phyloP scores from a whole-genome alignment of 2,329 filamentous ascomycete genomes.

The Aspergillus sclerotialis region DNA sequence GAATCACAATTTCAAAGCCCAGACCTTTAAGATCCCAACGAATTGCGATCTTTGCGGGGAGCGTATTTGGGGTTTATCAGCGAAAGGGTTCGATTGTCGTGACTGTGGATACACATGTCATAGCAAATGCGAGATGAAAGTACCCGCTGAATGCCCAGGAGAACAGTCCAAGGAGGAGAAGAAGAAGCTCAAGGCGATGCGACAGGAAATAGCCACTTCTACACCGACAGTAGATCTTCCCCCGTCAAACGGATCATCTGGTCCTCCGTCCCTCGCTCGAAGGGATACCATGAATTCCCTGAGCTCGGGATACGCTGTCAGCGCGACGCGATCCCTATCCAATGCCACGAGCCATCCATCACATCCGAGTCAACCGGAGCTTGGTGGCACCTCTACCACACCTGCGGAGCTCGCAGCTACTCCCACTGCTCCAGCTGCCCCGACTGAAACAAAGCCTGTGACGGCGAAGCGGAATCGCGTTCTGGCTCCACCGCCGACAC shows the following conservation, averaged over 20 bases:
- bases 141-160: slow-evolving; percentile 89
- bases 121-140: slow-evolving; percentile 98
- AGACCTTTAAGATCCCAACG: slow-evolving; percentile 98
- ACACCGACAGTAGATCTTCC: slow-evolving; percentile 31
- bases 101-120: slow-evolving; percentile 98
- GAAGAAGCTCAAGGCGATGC: slow-evolving; percentile 83
- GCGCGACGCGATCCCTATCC: slow-evolving; percentile 68
- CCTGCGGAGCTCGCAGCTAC: slow-evolving; percentile 38
- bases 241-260: slow-evolving; percentile 38
- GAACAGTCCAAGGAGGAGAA: slow-evolving; percentile 90
- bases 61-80: slow-evolving; percentile 91
- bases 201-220: slow-evolving; percentile 70
- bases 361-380: slow-evolving; percentile 29
- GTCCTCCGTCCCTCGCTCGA: slow-evolving; percentile 63
- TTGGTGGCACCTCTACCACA: too few relatives aligned
- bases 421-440: slow-evolving; percentile 12
- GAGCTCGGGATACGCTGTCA: slow-evolving; percentile 79
- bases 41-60: slow-evolving; percentile 97
- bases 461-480: slow-evolving; percentile 58
- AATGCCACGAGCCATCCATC: slow-evolving; percentile 48
- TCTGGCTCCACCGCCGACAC: slow-evolving; percentile 76
- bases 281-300: slow-evolving; percentile 86
- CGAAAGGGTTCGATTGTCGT: slow-evolving; percentile 91
- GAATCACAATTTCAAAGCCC: slow-evolving; percentile 97
- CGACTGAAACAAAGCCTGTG: slow-evolving; percentile 18